Base-by-base conservation (phyloP, 169 alveolate genomes). In the Eimeria sp. region DNA sequence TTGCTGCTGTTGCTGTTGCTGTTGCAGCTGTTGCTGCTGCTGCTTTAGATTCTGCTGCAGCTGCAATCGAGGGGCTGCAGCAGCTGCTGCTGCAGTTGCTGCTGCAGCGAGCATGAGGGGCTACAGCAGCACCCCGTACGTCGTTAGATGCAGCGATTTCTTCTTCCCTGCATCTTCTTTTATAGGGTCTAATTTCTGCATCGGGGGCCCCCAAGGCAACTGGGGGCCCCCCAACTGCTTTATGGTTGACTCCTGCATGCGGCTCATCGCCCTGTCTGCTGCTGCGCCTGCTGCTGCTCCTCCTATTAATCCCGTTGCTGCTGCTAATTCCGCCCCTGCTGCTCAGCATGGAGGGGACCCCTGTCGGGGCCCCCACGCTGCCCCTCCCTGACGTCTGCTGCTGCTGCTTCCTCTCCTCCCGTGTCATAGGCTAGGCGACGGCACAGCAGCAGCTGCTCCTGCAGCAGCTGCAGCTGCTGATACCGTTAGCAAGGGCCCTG, bases 1-100 rank as follows among this genome's bases (percentile, higher is more conserved):
- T 16, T n/a, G 80, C 80, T 70, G 80, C 80, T 70, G 80, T 47
- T 70, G 80, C 80, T 70, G 80, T 49, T 70, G 80, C 80, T 70
- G 80, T 18, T 34, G 27, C 18, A n/a, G 51, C 0, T 30, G 47
- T 27, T 70, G 80, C 80, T 70, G 80, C 80, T 70, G 80, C 80
- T 70, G 80, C 80, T 34, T 13, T 7, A n/a, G 80, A n/a, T 3
- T 16, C 13, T 70, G 80, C 47, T 30, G 80, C 80, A n/a, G 49
- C 49, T 70, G 43, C 47, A 70, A 0, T 70, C 47, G 18, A 34
- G 80, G 47, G 27, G 47, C 47, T 70, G 80, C 47, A 7, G 80
- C 49, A 1, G 80, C 80, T n/a, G 47, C 80, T 70, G 47, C 80
- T 10, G 49, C 80, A 11, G 80, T 47, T n/a, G 47, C 80, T 70